Conservation (phyloP, 1,284 basidiomycete genomes). For the Trichosporon sp. region DNA sequence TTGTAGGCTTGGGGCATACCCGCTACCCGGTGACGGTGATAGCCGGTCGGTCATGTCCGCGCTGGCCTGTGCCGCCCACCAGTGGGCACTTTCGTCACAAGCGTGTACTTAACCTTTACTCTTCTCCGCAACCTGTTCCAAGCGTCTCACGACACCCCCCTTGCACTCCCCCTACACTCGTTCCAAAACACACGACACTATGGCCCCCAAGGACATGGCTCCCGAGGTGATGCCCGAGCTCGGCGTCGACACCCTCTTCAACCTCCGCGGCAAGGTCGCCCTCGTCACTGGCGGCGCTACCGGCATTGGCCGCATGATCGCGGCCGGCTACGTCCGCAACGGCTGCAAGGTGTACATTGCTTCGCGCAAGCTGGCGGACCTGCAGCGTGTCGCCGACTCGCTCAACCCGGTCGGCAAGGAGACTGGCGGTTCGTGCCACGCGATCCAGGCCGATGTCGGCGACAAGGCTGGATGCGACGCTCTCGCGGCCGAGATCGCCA, state of each 20-base stretch:
- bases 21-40: conserved; percentile 11
- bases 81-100: conserved; percentile 7
- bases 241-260: conserved; percentile 31
- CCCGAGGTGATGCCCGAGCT: conserved; percentile 36
- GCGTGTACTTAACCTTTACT: not conserved
- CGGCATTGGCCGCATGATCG: conserved; percentile 36
- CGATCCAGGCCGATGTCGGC: conserved; percentile 40
- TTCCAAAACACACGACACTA: not conserved
- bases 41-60: conserved; percentile 20
- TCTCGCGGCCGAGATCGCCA: conserved; percentile 29
- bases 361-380: conserved; percentile 35
- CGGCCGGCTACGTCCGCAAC: conserved; percentile 40
- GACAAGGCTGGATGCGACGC: conserved; percentile 36
- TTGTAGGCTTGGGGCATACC: not conserved
- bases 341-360: conserved; percentile 44
- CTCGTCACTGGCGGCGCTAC: conserved; percentile 37
- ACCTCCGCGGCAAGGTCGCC: conserved; percentile 32
- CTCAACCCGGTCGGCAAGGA: conserved; percentile 27
- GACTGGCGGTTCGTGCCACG: conserved; percentile 29
- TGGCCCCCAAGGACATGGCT: conserved; percentile 34
- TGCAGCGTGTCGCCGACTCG: conserved; percentile 30
- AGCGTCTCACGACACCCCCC: not conserved
- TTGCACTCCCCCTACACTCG: not conserved
- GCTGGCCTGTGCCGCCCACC: not conserved
- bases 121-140: not conserved